These are phyloP conservation scores for Globisporangium splendens DNA, from an alignment of 352 stramenopile species.

Conservation along the genomic window DNA sequence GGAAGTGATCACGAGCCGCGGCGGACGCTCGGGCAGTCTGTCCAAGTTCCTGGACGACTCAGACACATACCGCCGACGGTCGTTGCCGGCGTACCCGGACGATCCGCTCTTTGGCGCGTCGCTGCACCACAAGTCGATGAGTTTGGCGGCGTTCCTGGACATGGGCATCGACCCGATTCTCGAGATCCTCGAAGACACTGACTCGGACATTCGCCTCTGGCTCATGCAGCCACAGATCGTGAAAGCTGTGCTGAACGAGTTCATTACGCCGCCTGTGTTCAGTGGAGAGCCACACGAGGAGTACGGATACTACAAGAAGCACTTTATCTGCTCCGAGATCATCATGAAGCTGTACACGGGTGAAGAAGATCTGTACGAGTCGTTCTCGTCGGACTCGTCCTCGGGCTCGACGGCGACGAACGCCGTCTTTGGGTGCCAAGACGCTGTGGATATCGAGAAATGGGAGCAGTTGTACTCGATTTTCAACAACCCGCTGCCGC, in stretches of 20 bases:
- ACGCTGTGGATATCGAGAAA: conserved; percentile 64
- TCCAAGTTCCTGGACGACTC: conserved; percentile 82
- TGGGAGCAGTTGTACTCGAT: conserved; percentile 83
- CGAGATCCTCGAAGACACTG: conserved; percentile 81
- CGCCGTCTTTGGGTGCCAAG: conserved; percentile 79
- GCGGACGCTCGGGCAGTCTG: conserved; percentile 57
- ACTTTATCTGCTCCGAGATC: conserved; percentile 88
- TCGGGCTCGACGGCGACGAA: conserved; percentile 59
- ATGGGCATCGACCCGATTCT: conserved; percentile 86
- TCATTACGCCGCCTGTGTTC: conserved; percentile 76
- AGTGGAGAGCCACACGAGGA: conserved; percentile 77
- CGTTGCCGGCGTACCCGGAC: conserved; percentile 71
- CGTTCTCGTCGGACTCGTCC: conserved; percentile 81
- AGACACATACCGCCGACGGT: conserved; percentile 67
- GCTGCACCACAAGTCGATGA: conserved; percentile 67
- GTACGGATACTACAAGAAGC: conserved; percentile 88
- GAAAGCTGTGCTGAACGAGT: conserved; percentile 72
- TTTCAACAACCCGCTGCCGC: conserved; percentile 66
- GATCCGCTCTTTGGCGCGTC: conserved; percentile 41
- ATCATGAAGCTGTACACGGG: conserved; percentile 90
- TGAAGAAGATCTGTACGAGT: conserved; percentile 86
- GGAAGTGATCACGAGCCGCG: conserved; percentile 79
- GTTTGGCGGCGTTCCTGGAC: conserved; percentile 57
- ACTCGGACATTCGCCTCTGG: conserved; percentile 83
- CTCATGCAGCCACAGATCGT: conserved; percentile 78